phyloP scores from a whole-genome alignment of 2,329 filamentous ascomycete genomes.

The Penicillium sp. region DNA sequence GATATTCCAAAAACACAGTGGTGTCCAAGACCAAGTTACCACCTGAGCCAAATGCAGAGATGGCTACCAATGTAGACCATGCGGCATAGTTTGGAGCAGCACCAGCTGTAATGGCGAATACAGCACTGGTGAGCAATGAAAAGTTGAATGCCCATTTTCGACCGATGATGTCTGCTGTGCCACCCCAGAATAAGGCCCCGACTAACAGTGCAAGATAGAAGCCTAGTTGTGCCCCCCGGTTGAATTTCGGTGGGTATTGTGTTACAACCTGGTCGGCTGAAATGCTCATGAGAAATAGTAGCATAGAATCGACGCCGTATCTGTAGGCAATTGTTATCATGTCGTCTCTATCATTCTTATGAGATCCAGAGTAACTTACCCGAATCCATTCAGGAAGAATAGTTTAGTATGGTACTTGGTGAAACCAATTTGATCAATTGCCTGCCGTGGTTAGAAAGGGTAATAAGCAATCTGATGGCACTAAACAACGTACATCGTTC shows the following conservation, averaged over 20 bases:
- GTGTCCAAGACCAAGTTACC: constrained; percentile 23
- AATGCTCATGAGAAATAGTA: constrained; percentile 22
- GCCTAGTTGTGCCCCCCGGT: constrained; percentile 16
- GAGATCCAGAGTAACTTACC: constrained; percentile 38
- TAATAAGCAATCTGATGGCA: neutral
- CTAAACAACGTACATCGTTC: constrained; percentile 60
- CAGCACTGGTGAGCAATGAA: constrained; percentile 20
- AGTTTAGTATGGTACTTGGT: constrained; percentile 61
- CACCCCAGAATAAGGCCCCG: constrained; percentile 22
- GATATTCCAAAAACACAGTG: constrained; percentile 21
- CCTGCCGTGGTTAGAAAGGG: constrained; percentile 24
- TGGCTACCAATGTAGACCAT: constrained; percentile 18
- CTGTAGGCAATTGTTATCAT: neutral
- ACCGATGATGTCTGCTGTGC: constrained; percentile 21
- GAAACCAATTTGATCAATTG: constrained; percentile 60
- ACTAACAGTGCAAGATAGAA: constrained; percentile 19
- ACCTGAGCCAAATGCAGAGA: constrained; percentile 22
- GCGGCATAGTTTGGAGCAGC: constrained; percentile 16
- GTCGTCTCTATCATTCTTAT: neutral
- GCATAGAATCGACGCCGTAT: constrained; percentile 19
- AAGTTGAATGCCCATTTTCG: constrained; percentile 25
- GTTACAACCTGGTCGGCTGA: constrained; percentile 20
- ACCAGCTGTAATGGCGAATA: constrained; percentile 19
- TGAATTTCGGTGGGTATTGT: constrained; percentile 18
- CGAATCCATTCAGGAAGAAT: constrained; percentile 65